Conservation (phyloP, 2,329 filamentous ascomycete genomes). For the Tolypocladium nubicola region DNA sequence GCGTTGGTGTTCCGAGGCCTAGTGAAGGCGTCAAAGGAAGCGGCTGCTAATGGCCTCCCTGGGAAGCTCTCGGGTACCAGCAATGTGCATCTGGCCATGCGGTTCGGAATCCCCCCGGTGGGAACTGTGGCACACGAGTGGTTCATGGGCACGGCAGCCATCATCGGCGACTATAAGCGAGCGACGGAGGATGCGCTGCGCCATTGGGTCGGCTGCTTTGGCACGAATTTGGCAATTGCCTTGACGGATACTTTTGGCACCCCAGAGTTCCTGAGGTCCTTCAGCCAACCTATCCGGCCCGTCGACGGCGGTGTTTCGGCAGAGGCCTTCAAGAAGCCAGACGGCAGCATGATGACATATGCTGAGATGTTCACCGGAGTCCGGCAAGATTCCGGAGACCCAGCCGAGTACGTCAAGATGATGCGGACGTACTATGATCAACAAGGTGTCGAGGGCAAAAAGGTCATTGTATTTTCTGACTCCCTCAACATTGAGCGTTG, state of each 20-base stretch:
- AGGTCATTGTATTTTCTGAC: slow-evolving; percentile 91
- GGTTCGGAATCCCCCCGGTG: slow-evolving; percentile 72
- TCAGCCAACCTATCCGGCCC: slow-evolving; percentile 52
- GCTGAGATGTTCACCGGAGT: slow-evolving; percentile 76
- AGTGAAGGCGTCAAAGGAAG: slow-evolving; percentile 66
- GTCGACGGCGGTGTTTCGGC: slow-evolving; percentile 30
- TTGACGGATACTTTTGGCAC: slow-evolving; percentile 97
- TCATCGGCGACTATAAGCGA: slow-evolving; percentile 71
- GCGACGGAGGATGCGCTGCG: slow-evolving; percentile 77
- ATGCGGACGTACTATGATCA: slow-evolving; percentile 74
- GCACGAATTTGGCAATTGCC: slow-evolving; percentile 73
- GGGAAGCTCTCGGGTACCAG: slow-evolving; percentile 82
- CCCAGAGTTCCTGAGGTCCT: slow-evolving; percentile 74
- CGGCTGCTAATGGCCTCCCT: slow-evolving; percentile 48
- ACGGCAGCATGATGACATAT: slow-evolving; percentile 49
- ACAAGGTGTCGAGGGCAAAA: slow-evolving; percentile 66
- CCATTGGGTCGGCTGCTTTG: slow-evolving; percentile 89
- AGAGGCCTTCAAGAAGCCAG: slow-evolving; percentile 27
- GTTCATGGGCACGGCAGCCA: slow-evolving; percentile 98
- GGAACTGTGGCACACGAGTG: slow-evolving; percentile 93
- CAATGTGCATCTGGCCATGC: slow-evolving; percentile 95
- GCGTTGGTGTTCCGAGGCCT: slow-evolving; percentile 83
- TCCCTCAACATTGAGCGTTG: slow-evolving; percentile 86
- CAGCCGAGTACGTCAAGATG: slow-evolving; percentile 64
- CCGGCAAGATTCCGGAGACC: slow-evolving; percentile 85